Evolutionary conservation across 139 green algal genomes (phyloP), one percentile per base, ranked within the genome.

Genomic region (Pedinophyceae sp.): DNA sequence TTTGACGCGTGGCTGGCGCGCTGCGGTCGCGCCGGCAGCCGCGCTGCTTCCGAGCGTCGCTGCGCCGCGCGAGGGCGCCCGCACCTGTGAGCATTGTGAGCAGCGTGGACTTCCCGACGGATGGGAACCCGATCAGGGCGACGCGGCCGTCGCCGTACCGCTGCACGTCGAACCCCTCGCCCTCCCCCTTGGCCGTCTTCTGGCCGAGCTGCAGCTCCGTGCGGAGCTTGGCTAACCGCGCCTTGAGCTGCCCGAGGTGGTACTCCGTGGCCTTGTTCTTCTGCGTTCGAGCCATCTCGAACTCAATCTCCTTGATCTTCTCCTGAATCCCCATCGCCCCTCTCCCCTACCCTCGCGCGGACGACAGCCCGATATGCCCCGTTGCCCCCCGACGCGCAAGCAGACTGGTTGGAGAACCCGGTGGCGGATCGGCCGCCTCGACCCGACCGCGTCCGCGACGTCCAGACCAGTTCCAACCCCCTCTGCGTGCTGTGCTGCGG

Each of bases 261-360:
- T 93, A 94, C 62, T 95, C 83, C 30, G 85, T 92, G 17, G 79
- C 80, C 75, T 97, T 97, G 68, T 97, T 96, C 65, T 95, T 98
- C 68, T 99, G 92, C 17, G 92, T 99, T 19, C 86, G 69, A 41
- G 52, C 50, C 87, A 99, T 97, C 72, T 98, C 91, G 30, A 72
- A 29, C 81, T 97, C 91, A 51, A 99, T 96, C 40, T 98, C 91
- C 66, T 90, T 83, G 30, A 97, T 95, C 54, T 76, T 87, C 34
- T 43, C 34, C 34, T 43, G 34, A 43, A 43, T 43, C 34, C 34
- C 34, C 34, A 43, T 43, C 10, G 34, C n/a, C n/a, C n/a, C n/a
- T n/a, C n/a, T n/a, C n/a, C n/a, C n/a, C n/a, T n/a, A n/a, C n/a
- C n/a, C n/a, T n/a, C n/a, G n/a, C n/a, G n/a, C n/a, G n/a, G n/a